These are phyloP conservation scores for Rhodotorula sp. DNA, from an alignment of 1,284 basidiomycete species.

Conservation along the genomic window DNA sequence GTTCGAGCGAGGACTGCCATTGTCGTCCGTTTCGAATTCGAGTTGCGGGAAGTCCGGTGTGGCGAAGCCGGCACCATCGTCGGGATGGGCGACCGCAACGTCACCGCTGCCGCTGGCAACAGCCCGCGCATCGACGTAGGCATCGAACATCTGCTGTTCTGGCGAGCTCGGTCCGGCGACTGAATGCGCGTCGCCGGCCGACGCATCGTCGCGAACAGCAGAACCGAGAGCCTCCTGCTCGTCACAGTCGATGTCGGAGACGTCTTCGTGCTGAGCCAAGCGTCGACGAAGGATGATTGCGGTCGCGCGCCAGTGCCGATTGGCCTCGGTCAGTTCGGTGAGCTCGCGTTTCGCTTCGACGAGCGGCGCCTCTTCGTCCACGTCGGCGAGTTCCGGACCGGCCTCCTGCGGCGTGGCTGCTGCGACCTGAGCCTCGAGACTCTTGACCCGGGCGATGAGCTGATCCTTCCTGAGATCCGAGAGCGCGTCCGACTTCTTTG, in stretches of 20 bases:
- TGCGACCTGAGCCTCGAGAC: background rate
- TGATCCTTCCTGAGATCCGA: background rate
- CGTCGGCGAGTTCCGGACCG: background rate
- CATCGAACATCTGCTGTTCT: background rate
- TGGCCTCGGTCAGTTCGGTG: background rate
- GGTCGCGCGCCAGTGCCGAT: background rate
- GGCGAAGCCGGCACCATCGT: background rate
- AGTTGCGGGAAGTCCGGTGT: background rate
- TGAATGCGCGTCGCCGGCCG: background rate
- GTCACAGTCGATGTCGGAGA: background rate
- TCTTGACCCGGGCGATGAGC: background rate
- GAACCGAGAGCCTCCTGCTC: background rate
- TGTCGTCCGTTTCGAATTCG: background rate
- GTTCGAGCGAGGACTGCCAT: background rate
- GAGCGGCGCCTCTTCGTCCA: background rate
- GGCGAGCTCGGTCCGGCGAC: background rate
- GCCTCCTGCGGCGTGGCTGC: too few relatives aligned
- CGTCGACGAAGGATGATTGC: background rate
- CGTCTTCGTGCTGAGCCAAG: background rate
- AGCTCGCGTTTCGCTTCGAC: background rate
- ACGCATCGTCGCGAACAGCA: too few relatives aligned
- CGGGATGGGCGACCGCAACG: background rate
- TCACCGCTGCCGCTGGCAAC: background rate
- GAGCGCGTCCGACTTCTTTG: background rate
- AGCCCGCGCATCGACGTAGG: background rate